A percentile compares a stretch with the other conserved stretches of the same genome.
Conservation (phyloP, 2,329 filamentous ascomycete genomes). For the Fusarium sp. region DNA sequence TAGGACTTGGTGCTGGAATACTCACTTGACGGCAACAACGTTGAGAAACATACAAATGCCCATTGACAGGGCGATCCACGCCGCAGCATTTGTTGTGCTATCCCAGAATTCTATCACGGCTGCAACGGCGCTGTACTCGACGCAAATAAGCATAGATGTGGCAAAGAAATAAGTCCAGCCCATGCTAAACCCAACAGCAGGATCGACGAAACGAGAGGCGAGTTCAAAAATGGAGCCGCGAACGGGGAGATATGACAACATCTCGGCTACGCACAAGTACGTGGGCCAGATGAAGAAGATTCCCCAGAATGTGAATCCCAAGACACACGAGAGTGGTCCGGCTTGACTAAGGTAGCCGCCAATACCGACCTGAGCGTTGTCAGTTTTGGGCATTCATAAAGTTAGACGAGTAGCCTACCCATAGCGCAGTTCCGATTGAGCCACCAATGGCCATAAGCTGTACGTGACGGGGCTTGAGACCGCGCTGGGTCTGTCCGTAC, state of each 20-base stretch:
- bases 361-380: slow-evolving; percentile 50
- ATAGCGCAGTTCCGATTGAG: slow-evolving; percentile 59
- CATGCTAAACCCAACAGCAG: slow-evolving; percentile 62
- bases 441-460: slow-evolving; percentile 63
- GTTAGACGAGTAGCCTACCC: slow-evolving; percentile 32
- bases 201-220: slow-evolving; percentile 65
- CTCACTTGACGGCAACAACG: slow-evolving; percentile 57
- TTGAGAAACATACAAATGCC: slow-evolving; percentile 60
- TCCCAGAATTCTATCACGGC: slow-evolving; percentile 60
- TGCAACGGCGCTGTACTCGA: slow-evolving; percentile 58
- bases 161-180: slow-evolving; percentile 63
- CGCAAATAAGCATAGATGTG: slow-evolving; percentile 58
- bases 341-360: slow-evolving; percentile 57
- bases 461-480: slow-evolving; percentile 55
- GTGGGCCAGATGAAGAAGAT: slow-evolving; percentile 57
- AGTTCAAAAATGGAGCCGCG: slow-evolving; percentile 66
- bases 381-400: background rate
- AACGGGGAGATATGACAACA: slow-evolving; percentile 67
- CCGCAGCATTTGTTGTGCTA: slow-evolving; percentile 56
- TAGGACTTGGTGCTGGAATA: background rate
- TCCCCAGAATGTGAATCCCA: slow-evolving; percentile 59
- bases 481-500: slow-evolving; percentile 50
- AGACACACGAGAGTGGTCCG: slow-evolving; percentile 57
- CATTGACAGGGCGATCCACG: slow-evolving; percentile 62
- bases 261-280: slow-evolving; percentile 64